These are phyloP conservation scores for Scheffersomyces coipomensis DNA, from an alignment of 805 yeast genomes.

Conservation along the genomic window DNA sequence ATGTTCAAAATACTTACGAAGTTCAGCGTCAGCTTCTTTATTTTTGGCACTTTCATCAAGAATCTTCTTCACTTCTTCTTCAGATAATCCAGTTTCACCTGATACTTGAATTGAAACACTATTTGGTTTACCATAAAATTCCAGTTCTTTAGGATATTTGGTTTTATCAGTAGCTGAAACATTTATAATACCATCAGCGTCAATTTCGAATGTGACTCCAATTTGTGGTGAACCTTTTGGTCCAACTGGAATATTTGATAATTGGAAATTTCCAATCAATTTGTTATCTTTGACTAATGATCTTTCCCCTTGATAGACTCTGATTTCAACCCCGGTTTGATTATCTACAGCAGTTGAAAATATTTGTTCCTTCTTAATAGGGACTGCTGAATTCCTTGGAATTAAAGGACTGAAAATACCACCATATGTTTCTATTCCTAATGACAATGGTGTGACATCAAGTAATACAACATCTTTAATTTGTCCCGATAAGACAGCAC, in stretches of 20 bases:
- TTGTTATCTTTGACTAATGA: slow-evolving; percentile 76
- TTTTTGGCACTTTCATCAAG: slow-evolving; percentile 65
- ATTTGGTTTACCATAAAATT: slow-evolving; percentile 44
- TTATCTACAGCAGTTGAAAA: slow-evolving; percentile 84
- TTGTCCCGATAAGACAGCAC: slow-evolving; percentile 82
- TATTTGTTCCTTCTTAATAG: slow-evolving; percentile 69
- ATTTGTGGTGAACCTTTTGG: slow-evolving; percentile 82
- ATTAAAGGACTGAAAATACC: slow-evolving; percentile 79
- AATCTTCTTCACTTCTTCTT: slow-evolving; percentile 62
- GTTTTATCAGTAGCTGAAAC: slow-evolving; percentile 59
- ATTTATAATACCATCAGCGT: slow-evolving; percentile 72
- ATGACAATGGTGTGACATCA: slow-evolving; percentile 80
- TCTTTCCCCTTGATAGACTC: slow-evolving; percentile 81
- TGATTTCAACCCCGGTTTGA: slow-evolving; percentile 79
- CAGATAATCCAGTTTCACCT: slow-evolving; percentile 69
- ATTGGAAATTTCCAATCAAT: slow-evolving; percentile 69
- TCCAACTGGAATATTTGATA: slow-evolving; percentile 70
- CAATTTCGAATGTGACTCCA: slow-evolving; percentile 73
- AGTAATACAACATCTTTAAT: slow-evolving; percentile 73
- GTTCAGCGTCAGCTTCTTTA: slow-evolving; percentile 57
- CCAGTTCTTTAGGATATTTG: slow-evolving; percentile 33
- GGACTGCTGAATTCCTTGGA: slow-evolving; percentile 75
- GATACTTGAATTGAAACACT: slow-evolving; percentile 63
- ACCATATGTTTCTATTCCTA: slow-evolving; percentile 84
- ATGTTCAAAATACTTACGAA: slow-evolving; percentile 63